Percentiles rank a stretch among this genome's conserved stretches.
phyloP scores from a whole-genome alignment of 768 basidiomycete species.

The Scleroderma bovista region DNA sequence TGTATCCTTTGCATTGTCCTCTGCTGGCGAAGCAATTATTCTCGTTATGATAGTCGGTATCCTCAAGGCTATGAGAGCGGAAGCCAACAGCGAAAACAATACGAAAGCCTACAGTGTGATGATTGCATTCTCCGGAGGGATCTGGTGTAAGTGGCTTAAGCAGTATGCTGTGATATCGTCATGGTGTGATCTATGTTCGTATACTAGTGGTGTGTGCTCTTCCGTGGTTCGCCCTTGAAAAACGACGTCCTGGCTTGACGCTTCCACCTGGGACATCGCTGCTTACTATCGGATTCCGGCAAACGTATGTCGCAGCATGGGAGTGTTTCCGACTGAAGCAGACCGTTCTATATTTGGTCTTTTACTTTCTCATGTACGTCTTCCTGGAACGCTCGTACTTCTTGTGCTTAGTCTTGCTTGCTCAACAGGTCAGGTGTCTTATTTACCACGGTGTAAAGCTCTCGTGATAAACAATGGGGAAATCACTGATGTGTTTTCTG shows the following conservation, averaged over 20 bases:
- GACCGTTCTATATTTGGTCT: slow-evolving; percentile 67
- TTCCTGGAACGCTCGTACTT: neutral
- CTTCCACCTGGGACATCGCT: slow-evolving; percentile 51
- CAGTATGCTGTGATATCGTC: neutral
- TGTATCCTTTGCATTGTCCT: slow-evolving; percentile 65
- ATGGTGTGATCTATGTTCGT: neutral
- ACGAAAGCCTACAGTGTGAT: slow-evolving; percentile 69
- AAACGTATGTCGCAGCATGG: slow-evolving; percentile 53
- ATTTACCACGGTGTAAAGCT: slow-evolving; percentile 63
- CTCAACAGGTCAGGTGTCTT: slow-evolving; percentile 60
- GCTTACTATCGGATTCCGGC: slow-evolving; percentile 62
- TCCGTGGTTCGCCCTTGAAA: slow-evolving; percentile 71
- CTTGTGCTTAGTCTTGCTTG: neutral
- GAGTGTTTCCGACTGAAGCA: slow-evolving; percentile 68
- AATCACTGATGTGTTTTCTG: neutral
- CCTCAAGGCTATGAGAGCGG: slow-evolving; percentile 56
- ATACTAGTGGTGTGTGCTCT: slow-evolving; percentile 54
- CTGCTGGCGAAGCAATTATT: slow-evolving; percentile 63
- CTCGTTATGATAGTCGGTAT: slow-evolving; percentile 74
- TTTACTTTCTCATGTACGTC: slow-evolving; percentile 70
- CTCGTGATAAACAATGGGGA: neutral
- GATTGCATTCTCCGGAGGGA: slow-evolving; percentile 75
- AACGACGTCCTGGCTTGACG: slow-evolving; percentile 57
- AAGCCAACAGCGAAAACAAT: slow-evolving; percentile 61
- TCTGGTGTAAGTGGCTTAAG: slow-evolving; percentile 50